A percentile compares a stretch with the other conserved stretches of the same genome.
Evolutionary conservation across 305 asterid species (phyloP).

Genomic region (Fraxinus velutina): DNA sequence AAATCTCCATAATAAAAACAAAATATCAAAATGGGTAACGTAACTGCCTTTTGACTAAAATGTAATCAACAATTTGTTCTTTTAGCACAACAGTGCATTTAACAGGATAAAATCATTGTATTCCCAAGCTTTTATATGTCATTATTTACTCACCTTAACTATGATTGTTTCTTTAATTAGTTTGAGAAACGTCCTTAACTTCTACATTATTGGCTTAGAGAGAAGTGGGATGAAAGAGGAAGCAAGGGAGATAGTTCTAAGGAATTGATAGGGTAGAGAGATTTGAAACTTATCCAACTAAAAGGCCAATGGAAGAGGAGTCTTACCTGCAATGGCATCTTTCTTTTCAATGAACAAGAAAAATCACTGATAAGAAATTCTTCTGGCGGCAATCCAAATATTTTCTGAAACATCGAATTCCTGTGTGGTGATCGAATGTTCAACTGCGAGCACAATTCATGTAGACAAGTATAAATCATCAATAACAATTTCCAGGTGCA

Average conservation of each 20-base stretch:
- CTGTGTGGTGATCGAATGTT: conserved; percentile 74
- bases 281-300: neutral
- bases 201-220: neutral
- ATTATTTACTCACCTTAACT: neutral
- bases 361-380: conserved; percentile 83
- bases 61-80: neutral
- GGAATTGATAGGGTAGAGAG: neutral
- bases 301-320: neutral
- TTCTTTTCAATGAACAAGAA: conserved; percentile 78
- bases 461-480: neutral
- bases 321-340: conserved; percentile 80
- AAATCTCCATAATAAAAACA: neutral
- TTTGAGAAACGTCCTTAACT: neutral
- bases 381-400: conserved; percentile 74
- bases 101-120: neutral
- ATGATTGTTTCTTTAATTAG: neutral
- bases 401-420: conserved; percentile 69
- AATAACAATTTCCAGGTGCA: conserved; percentile 13
- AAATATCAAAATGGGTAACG: neutral
- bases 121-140: neutral
- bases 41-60: neutral
- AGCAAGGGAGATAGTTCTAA: neutral
- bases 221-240: neutral
- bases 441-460: conserved; percentile 49
- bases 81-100: neutral